Evolutionary conservation across 768 basidiomycete genomes (phyloP).

Genomic region (Tricholoma saponaceum): DNA sequence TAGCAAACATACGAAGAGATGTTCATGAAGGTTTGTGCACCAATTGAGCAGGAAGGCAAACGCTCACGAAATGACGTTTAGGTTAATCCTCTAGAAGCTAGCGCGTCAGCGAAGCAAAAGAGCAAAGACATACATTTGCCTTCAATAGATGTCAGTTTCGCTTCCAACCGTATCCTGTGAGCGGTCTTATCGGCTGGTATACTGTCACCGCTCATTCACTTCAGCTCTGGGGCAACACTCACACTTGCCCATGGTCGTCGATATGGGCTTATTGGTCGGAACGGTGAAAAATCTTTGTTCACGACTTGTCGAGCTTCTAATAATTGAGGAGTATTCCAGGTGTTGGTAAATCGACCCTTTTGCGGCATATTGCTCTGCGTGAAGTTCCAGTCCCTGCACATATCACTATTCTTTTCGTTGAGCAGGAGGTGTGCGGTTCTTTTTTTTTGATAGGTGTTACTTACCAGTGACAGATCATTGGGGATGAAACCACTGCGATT

Average conservation of each 20-base stretch:
- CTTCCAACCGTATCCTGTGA: slow-evolving; percentile 89
- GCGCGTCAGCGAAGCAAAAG: slow-evolving; percentile 80
- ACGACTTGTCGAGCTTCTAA: background rate
- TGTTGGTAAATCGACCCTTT: slow-evolving; percentile 95
- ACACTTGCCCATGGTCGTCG: slow-evolving; percentile 87
- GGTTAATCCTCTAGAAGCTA: slow-evolving; percentile 92
- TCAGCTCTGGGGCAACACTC: slow-evolving; percentile 77
- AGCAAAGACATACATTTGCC: slow-evolving; percentile 96
- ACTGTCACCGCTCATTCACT: slow-evolving; percentile 1
- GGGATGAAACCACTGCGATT: slow-evolving; percentile 89
- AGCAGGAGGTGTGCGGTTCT: slow-evolving; percentile 72
- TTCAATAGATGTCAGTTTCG: slow-evolving; percentile 95
- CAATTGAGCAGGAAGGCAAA: background rate
- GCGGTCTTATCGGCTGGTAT: slow-evolving; percentile 6
- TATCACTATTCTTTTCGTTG: slow-evolving; percentile 96
- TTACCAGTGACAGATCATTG: slow-evolving; percentile 58
- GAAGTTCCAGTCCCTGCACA: slow-evolving; percentile 92
- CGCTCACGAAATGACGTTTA: slow-evolving; percentile 19
- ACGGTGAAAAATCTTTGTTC: slow-evolving; percentile 41
- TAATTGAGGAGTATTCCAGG: slow-evolving; percentile 31
- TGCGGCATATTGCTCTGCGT: slow-evolving; percentile 91
- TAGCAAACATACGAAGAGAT: slow-evolving; percentile 98
- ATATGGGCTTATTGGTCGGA: slow-evolving; percentile 89
- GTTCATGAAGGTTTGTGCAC: slow-evolving; percentile 83
- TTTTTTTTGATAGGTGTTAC: background rate